Percentiles rank a stretch among this genome's conserved stretches.
phyloP scores from a whole-genome alignment of 2,329 filamentous ascomycete genomes.

The Lasiodiplodia theobromae region DNA sequence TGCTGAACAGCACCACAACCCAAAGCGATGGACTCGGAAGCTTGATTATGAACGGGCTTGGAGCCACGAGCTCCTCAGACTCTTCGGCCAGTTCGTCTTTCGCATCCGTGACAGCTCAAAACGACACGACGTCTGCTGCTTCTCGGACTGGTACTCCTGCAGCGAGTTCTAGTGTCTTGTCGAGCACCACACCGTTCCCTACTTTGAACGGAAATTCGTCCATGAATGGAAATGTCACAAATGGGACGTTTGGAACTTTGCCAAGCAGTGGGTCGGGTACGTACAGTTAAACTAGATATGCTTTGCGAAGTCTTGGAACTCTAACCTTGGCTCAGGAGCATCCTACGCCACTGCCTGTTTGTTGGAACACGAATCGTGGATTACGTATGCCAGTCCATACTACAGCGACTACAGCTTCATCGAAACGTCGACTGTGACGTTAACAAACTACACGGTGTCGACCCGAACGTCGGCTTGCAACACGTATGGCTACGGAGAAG shows the following conservation, averaged over 20 bases:
- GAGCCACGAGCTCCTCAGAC: slow-evolving; percentile 1
- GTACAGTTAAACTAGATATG: neutral
- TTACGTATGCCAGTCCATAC: neutral
- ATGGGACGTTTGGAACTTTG: neutral
- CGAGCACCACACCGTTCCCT: neutral
- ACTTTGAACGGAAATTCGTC: neutral
- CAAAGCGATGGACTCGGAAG: slow-evolving; percentile 7
- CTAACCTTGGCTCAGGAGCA: neutral
- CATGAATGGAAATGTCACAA: neutral
- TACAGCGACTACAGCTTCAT: neutral
- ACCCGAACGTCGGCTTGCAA: neutral
- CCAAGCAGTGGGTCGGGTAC: slow-evolving; percentile 7
- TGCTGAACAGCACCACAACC: slow-evolving; percentile 6
- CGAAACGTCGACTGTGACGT: neutral
- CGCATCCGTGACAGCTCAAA: neutral
- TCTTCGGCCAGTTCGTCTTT: neutral
- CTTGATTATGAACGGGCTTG: slow-evolving; percentile 17
- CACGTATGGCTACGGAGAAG: neutral
- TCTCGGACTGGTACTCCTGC: neutral
- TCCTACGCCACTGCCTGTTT: slow-evolving; percentile 9
- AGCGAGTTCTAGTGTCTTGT: neutral
- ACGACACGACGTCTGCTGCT: neutral
- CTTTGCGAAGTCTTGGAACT: neutral
- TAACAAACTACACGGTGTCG: slow-evolving; percentile 16
- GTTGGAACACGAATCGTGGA: neutral